Percentiles rank a stretch among this genome's conserved stretches.
Conservation (phyloP, 2,329 filamentous ascomycete genomes). For the Penicillium sumatraense region DNA sequence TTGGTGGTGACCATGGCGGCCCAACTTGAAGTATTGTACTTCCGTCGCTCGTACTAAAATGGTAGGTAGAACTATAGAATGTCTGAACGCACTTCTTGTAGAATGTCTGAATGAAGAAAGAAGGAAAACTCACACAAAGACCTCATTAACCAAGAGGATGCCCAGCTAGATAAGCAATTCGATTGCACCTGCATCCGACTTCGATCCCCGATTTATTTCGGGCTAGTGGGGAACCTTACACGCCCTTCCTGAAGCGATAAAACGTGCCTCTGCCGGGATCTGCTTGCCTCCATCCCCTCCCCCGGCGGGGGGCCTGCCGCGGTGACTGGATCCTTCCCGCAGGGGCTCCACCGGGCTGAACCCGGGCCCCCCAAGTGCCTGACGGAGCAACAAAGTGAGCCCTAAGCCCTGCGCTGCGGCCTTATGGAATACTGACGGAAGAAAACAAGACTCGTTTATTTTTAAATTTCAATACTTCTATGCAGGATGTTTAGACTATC, state of each 20-base stretch:
- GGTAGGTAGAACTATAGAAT: no score
- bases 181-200: neutral
- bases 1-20: neutral
- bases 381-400: neutral
- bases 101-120: neutral
- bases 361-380: neutral
- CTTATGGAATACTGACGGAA: neutral
- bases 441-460: neutral
- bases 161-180: conserved; percentile 4
- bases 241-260: neutral
- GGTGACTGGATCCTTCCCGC: neutral
- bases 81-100: no score
- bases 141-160: conserved; percentile 1
- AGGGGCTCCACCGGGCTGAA: neutral
- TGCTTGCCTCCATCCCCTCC: neutral
- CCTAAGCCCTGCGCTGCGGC: neutral
- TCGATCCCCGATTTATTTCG: conserved; percentile 2
- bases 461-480: neutral
- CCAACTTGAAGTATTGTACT: neutral
- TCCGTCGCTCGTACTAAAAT: no score
- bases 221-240: conserved; percentile 1
- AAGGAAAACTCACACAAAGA: neutral
- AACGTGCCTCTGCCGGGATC: neutral
- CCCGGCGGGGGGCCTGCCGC: neutral
- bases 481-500: neutral